phyloP scores from a whole-genome alignment of 2,329 filamentous ascomycete species.

The Pseudofabraea citricarpa region DNA sequence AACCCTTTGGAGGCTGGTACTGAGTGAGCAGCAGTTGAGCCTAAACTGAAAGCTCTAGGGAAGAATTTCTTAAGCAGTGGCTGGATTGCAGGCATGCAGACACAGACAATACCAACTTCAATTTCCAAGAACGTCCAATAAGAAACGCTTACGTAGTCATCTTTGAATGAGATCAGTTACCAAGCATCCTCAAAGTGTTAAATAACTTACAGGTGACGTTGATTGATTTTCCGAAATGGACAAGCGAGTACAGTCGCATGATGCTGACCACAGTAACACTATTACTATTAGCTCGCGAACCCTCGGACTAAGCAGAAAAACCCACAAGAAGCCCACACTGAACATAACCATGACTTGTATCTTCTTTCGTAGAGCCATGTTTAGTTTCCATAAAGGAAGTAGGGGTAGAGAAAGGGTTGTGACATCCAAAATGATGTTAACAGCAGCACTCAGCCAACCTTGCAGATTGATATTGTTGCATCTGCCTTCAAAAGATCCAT shows the following conservation, averaged over 20 bases:
- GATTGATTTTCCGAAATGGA: slow-evolving; percentile 14
- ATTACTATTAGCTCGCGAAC: neutral
- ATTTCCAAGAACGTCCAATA: slow-evolving; percentile 20
- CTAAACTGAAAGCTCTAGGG: neutral
- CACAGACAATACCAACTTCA: slow-evolving; percentile 15
- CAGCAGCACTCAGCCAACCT: slow-evolving; percentile 44
- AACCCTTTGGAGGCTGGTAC: neutral
- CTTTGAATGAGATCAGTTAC: no score
- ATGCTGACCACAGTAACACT: slow-evolving; percentile 16
- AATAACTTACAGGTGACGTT: slow-evolving; percentile 15
- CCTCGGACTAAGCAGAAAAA: neutral
- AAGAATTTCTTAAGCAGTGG: slow-evolving; percentile 4
- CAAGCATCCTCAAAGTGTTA: no score
- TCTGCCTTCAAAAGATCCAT: slow-evolving; percentile 36
- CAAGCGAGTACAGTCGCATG: slow-evolving; percentile 11
- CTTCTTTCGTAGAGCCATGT: slow-evolving; percentile 42
- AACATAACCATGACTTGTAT: slow-evolving; percentile 45
- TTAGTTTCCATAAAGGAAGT: slow-evolving; percentile 36
- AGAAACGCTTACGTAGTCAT: slow-evolving; percentile 12
- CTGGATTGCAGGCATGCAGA: slow-evolving; percentile 13
- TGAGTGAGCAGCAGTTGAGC: neutral
- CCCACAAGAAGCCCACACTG: slow-evolving; percentile 37
- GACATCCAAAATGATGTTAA: slow-evolving; percentile 47
- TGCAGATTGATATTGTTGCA: slow-evolving; percentile 46
- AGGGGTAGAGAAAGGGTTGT: slow-evolving; percentile 48